phyloP scores from a whole-genome alignment of 352 stramenopile species.

The Phytophthora pluvialis region DNA sequence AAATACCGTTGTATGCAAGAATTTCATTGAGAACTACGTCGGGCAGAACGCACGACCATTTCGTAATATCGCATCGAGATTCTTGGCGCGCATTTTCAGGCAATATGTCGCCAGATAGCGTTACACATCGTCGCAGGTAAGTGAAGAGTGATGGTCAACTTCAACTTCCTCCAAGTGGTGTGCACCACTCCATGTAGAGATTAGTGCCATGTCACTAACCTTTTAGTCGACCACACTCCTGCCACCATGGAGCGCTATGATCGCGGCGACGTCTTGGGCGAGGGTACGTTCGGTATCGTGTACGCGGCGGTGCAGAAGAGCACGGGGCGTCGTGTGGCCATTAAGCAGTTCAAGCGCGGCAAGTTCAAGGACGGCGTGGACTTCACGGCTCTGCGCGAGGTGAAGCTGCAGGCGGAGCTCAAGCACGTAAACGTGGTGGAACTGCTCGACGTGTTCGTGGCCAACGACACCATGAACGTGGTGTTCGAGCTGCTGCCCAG shows the following conservation, averaged over 20 bases:
- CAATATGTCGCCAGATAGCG: too few relatives aligned
- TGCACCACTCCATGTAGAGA: not conserved
- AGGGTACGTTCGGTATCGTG: slow-evolving; percentile 91
- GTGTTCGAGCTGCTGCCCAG: slow-evolving; percentile 90
- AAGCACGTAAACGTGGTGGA: slow-evolving; percentile 88
- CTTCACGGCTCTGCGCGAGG: slow-evolving; percentile 89
- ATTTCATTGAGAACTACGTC: too few relatives aligned
- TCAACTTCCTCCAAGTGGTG: slow-evolving; percentile 19
- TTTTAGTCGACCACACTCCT: not conserved
- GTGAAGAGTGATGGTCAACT: slow-evolving; percentile 22
- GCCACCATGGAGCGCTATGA: slow-evolving; percentile 82
- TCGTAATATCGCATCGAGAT: too few relatives aligned
- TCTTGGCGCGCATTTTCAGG: too few relatives aligned
- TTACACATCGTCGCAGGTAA: too few relatives aligned
- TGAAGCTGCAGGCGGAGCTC: slow-evolving; percentile 89
- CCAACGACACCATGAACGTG: slow-evolving; percentile 91
- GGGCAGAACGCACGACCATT: not conserved
- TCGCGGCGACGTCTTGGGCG: slow-evolving; percentile 72
- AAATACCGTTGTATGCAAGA: too few relatives aligned
- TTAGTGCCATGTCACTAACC: slow-evolving; percentile 21
- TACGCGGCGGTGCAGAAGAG: slow-evolving; percentile 80
- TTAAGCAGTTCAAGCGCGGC: slow-evolving; percentile 91
- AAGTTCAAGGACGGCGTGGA: slow-evolving; percentile 91
- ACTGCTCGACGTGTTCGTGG: slow-evolving; percentile 88
- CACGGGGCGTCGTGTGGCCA: slow-evolving; percentile 72